These are phyloP conservation scores for Bertia moriformis DNA, from an alignment of 2,329 filamentous ascomycete species.

Conservation along the genomic window DNA sequence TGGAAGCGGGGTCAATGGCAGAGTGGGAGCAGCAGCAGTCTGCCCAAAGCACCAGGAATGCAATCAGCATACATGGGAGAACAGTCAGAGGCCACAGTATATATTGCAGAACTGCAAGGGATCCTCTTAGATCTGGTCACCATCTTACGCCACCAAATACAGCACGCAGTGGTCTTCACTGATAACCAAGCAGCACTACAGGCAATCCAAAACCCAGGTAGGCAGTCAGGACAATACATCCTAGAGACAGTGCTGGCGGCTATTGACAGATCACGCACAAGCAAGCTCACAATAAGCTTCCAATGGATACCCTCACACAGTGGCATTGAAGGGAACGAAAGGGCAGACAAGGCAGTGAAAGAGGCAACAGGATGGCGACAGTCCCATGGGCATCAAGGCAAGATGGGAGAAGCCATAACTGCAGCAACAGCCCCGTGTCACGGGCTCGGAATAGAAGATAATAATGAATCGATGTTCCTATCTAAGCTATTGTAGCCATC, in stretches of 20 bases:
- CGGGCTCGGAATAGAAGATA: too few species aligned
- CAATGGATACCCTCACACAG: slow-evolving; percentile 5
- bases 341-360: slow-evolving; percentile 6
- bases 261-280: slow-evolving; percentile 1
- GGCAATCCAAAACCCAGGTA: slow-evolving; percentile 3
- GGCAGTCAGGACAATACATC: slow-evolving; percentile 4
- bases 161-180: slow-evolving; percentile 6
- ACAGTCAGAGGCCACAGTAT: slow-evolving; percentile 7
- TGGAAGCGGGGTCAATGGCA: slow-evolving; percentile 3
- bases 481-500: too few species aligned
- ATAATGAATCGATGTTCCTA: too few species aligned
- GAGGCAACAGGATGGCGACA: slow-evolving; percentile 3
- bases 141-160: not conserved
- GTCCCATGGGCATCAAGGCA: too few species aligned
- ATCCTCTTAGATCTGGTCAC: slow-evolving; percentile 3
- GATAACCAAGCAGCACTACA: slow-evolving; percentile 8
- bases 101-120: slow-evolving; percentile 7
- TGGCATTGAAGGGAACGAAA: slow-evolving; percentile 7
- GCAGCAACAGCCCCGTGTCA: too few species aligned
- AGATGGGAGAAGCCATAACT: too few species aligned
- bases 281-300: slow-evolving; percentile 3
- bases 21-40: slow-evolving; percentile 3
- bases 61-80: slow-evolving; percentile 2
- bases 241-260: not conserved
- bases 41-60: not conserved